Conservation (phyloP, 2,329 filamentous ascomycete species). For the Thermoascus crustaceus region DNA sequence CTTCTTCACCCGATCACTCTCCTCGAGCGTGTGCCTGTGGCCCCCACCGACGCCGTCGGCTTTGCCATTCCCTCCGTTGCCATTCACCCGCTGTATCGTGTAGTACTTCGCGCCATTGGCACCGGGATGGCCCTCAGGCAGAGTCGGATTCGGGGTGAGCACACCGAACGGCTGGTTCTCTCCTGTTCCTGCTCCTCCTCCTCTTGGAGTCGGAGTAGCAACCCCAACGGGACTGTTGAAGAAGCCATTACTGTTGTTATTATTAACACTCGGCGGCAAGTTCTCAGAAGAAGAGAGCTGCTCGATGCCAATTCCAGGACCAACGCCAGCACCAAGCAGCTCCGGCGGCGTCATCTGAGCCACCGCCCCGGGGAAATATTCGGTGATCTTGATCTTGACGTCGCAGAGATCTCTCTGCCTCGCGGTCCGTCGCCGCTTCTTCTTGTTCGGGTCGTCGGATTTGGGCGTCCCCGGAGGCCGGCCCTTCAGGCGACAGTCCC, state of each 20-base stretch:
- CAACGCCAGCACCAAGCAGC: conserved; percentile 15
- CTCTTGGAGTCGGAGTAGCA: too few species aligned
- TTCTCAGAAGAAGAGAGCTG: conserved; percentile 14
- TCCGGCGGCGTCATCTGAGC: conserved; percentile 16
- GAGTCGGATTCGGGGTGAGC: conserved; percentile 30
- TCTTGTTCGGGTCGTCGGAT: conserved; percentile 70
- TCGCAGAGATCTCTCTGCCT: conserved; percentile 72
- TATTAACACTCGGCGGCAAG: too few species aligned
- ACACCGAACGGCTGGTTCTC: conserved; percentile 34
- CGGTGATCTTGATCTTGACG: conserved; percentile 79
- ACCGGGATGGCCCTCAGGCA: conserved; percentile 41
- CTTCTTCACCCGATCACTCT: conserved; percentile 73
- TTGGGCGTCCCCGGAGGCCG: conserved; percentile 71
- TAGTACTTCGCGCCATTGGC: conserved; percentile 52
- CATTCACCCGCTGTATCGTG: conserved; percentile 70
- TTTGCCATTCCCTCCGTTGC: conserved; percentile 65
- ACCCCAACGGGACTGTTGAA: too few species aligned
- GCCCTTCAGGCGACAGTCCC: conserved; percentile 75
- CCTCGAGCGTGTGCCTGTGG: conserved; percentile 65
- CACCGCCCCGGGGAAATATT: conserved; percentile 56
- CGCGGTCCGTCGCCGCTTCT: conserved; percentile 70
- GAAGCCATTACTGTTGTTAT: too few species aligned
- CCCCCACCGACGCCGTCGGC: conserved; percentile 60
- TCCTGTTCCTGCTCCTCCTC: conserved; percentile 7
- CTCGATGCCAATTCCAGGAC: conserved; percentile 15